phyloP scores from a whole-genome alignment of 805 yeast genomes.

The Starmerella geochares region DNA sequence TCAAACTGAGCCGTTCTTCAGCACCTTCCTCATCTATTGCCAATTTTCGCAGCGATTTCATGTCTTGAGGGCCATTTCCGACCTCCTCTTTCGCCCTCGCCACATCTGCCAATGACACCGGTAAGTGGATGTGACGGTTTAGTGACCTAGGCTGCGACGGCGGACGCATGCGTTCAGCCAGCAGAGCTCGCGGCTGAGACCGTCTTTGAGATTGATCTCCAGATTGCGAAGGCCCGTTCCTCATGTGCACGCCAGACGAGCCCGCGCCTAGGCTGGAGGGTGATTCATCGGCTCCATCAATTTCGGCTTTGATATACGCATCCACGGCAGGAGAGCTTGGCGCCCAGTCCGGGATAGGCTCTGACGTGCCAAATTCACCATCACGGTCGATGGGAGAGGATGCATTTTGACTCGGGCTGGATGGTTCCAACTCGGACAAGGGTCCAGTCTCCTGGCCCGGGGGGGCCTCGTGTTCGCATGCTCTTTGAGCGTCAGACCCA shows the following conservation, averaged over 20 bases:
- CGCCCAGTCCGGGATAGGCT: no score
- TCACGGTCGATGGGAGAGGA: no score
- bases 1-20: conserved; percentile 48
- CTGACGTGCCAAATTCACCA: no score
- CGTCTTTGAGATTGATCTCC: background rate
- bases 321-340: no score
- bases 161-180: conserved; percentile 1
- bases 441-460: no score
- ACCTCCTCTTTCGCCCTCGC: background rate
- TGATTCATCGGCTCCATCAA: no score
- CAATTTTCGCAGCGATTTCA: conserved; percentile 18
- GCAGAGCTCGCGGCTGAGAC: conserved; percentile 6
- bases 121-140: conserved; percentile 23
- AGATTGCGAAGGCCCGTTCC: background rate
- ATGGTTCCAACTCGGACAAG: no score
- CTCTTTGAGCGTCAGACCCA: no score
- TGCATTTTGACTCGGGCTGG: no score
- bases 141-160: conserved; percentile 2
- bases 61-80: conserved; percentile 1
- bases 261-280: background rate
- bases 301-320: no score
- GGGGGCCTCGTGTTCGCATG: no score
- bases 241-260: background rate
- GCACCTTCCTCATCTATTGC: conserved; percentile 42
- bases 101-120: conserved; percentile 17